phyloP scores from a whole-genome alignment of 176 grass and related monocot genomes.

The Eremochloa ophiuroides region DNA sequence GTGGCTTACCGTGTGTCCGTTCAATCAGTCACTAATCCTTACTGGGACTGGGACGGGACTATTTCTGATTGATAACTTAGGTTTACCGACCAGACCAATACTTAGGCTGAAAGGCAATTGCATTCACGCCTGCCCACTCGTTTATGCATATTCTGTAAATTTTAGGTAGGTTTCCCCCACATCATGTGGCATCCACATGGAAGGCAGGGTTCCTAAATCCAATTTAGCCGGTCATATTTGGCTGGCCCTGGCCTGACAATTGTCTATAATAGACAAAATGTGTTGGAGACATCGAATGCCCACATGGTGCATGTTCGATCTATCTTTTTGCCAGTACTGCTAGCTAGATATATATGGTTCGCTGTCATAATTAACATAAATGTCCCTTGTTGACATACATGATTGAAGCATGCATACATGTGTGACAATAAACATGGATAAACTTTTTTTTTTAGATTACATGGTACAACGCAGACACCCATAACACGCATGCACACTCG shows the following conservation, averaged over 20 bases:
- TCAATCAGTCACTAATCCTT: too few species aligned
- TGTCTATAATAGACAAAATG: constrained; percentile 29
- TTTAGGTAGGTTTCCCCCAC: constrained; percentile 21
- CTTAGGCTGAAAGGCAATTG: too few species aligned
- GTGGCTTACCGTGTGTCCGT: too few species aligned
- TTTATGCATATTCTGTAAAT: neutral
- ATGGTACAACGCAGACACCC: too few species aligned
- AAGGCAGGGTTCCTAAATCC: constrained; percentile 38
- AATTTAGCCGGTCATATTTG: constrained; percentile 33
- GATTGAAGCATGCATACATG: neutral
- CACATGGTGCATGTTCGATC: constrained; percentile 22
- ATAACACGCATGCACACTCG: too few species aligned
- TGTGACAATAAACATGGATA: too few species aligned
- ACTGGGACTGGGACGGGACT: too few species aligned
- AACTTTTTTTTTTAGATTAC: too few species aligned
- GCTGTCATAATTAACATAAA: neutral
- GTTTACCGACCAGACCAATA: too few species aligned
- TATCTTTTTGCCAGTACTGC: neutral
- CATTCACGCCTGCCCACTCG: neutral
- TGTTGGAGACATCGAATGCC: constrained; percentile 28
- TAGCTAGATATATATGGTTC: neutral
- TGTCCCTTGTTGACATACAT: neutral
- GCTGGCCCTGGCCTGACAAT: constrained; percentile 25
- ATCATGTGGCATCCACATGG: constrained; percentile 60
- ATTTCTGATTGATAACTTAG: too few species aligned